Evolutionary conservation across 768 basidiomycete species (phyloP).

Genomic region (Termitomyces sp.): DNA sequence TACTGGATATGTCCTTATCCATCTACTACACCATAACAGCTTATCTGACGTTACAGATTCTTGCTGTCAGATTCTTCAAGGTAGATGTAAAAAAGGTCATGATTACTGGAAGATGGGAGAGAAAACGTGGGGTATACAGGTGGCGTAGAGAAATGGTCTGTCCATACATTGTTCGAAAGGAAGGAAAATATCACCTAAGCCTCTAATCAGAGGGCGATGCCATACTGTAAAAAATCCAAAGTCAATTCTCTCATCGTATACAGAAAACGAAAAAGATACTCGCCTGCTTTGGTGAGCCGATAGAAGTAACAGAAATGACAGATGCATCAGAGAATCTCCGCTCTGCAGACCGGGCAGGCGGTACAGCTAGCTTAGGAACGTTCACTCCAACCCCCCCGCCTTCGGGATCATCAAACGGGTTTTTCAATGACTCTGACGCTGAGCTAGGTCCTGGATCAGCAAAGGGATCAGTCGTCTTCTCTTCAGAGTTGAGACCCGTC

Average conservation of each 20-base stretch:
- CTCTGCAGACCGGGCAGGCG: slow-evolving; percentile 6
- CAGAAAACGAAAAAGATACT: neutral
- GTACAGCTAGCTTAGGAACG: slow-evolving; percentile 5
- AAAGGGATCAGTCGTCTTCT: slow-evolving; percentile 10
- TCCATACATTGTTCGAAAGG: neutral
- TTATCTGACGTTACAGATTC: neutral
- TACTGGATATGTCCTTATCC: neutral
- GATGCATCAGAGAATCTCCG: slow-evolving; percentile 2
- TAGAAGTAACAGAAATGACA: neutral
- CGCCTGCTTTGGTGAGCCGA: neutral
- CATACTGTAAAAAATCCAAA: neutral
- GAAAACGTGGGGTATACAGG: neutral
- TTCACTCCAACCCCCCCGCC: neutral
- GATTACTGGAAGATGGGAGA: neutral
- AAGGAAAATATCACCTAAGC: too few relatives aligned
- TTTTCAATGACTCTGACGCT: neutral
- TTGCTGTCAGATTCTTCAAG: neutral
- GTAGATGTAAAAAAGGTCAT: neutral
- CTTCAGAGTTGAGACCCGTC: neutral
- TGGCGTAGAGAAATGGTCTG: neutral
- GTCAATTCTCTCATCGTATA: neutral
- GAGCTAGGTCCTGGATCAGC: slow-evolving; percentile 7
- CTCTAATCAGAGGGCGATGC: neutral
- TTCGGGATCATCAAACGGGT: slow-evolving; percentile 16
- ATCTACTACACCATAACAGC: neutral